These are phyloP conservation scores for Saccharomycopsis amapae DNA, from an alignment of 805 yeast species.

Conservation along the genomic window DNA sequence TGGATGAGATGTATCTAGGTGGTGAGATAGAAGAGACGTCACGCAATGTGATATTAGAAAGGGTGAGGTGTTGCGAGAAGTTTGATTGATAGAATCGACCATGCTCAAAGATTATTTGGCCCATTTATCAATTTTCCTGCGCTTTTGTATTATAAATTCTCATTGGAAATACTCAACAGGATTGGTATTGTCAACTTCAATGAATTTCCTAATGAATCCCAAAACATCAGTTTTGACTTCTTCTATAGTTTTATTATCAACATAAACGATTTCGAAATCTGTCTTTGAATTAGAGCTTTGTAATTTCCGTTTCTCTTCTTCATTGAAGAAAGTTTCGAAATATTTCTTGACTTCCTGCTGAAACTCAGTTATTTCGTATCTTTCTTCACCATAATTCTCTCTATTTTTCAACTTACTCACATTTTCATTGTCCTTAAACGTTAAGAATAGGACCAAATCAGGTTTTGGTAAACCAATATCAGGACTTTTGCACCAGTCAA, in stretches of 20 bases:
- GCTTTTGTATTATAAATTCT: not conserved
- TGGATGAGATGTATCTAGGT: conserved; percentile 83
- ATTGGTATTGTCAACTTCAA: conserved; percentile 1
- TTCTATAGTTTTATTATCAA: conserved; percentile 50
- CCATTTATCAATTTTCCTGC: not conserved
- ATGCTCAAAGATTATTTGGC: not conserved
- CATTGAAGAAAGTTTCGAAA: conserved; percentile 43
- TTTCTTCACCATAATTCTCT: conserved; percentile 88
- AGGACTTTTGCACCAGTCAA: conserved; percentile 74
- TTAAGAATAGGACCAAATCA: conserved; percentile 72
- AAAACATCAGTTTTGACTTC: conserved; percentile 46
- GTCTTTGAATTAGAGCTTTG: conserved; percentile 17
- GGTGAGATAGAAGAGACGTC: conserved; percentile 90
- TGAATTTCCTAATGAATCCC: conserved; percentile 23
- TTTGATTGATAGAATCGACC: conserved; percentile 36
- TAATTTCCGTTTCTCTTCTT: conserved; percentile 3
- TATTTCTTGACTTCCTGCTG: conserved; percentile 63
- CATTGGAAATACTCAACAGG: conserved; percentile 8
- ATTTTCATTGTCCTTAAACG: conserved; percentile 42
- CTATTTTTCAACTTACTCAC: conserved; percentile 37
- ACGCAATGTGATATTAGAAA: conserved; percentile 54
- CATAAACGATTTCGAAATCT: conserved; percentile 45
- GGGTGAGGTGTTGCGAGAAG: conserved; percentile 59
- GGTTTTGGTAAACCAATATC: conserved; percentile 85
- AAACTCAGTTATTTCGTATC: conserved; percentile 72